Conservation (phyloP, 2,329 filamentous ascomycete genomes). For the Sporothrix luriei region DNA sequence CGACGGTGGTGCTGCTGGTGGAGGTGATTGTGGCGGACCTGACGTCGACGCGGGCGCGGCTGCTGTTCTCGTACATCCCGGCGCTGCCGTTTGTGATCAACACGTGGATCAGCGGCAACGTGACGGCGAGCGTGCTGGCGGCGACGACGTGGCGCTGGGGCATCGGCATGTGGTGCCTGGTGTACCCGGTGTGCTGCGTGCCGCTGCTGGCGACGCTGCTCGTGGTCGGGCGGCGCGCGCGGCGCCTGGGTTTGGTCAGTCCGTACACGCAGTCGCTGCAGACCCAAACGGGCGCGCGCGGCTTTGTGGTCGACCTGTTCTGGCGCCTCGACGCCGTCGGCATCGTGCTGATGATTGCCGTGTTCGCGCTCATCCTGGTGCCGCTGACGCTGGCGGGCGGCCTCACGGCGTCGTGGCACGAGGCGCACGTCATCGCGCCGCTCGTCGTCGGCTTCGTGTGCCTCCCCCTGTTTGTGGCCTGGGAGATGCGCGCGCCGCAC, state of each 20-base stretch:
- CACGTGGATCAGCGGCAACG: conserved; percentile 64
- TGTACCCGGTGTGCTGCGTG: conserved; percentile 59
- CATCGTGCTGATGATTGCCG: conserved; percentile 51
- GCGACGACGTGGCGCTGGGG: conserved; percentile 63
- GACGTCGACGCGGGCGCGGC: conserved; percentile 63
- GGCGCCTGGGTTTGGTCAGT: conserved; percentile 52
- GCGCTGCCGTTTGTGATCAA: conserved; percentile 62
- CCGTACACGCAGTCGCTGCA: conserved; percentile 41
- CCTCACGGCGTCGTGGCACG: conserved; percentile 45
- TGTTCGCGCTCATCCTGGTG: conserved; percentile 51
- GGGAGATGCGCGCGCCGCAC: conserved; percentile 52
- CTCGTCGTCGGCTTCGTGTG: conserved; percentile 51
- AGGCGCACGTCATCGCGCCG: conserved; percentile 48
- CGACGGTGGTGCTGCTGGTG: conserved; percentile 61
- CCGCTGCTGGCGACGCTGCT: conserved; percentile 51
- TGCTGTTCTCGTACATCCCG: conserved; percentile 68
- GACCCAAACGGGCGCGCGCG: conserved; percentile 36
- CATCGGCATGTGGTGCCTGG: conserved; percentile 65
- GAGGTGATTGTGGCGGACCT: conserved; percentile 67
- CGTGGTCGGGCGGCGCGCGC: conserved; percentile 56
- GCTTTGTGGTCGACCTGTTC: conserved; percentile 47
- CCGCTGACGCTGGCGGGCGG: conserved; percentile 53
- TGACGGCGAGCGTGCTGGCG: conserved; percentile 54
- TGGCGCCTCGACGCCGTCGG: conserved; percentile 52
- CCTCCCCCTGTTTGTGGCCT: conserved; percentile 55